These are phyloP conservation scores for Thermothelomyces thermophilus DNA, from an alignment of 2,329 filamentous ascomycete species.

Conservation along the genomic window DNA sequence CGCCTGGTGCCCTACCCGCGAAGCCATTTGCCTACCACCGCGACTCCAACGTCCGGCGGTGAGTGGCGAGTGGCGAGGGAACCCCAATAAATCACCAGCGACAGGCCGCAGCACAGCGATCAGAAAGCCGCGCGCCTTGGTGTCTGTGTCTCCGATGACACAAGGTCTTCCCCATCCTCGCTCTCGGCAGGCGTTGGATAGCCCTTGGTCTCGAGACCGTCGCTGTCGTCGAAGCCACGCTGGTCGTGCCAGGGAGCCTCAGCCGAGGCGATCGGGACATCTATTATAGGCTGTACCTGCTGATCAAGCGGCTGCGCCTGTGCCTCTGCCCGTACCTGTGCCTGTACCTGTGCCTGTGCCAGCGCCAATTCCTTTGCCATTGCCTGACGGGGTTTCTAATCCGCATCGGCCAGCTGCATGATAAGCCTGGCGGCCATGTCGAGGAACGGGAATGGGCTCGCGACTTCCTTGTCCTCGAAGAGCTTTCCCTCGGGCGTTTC, in stretches of 20 bases:
- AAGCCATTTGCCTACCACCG: too few species aligned
- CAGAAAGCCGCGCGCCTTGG: too few species aligned
- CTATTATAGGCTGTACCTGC: neutral
- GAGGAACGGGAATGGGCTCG: conserved; percentile 90
- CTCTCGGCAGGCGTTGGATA: too few species aligned
- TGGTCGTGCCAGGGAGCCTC: too few species aligned
- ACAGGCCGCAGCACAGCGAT: too few species aligned
- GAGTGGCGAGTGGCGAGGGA: too few species aligned
- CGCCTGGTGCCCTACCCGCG: too few species aligned
- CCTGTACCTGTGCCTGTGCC: neutral
- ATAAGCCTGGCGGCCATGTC: conserved; percentile 90
- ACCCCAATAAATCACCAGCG: too few species aligned
- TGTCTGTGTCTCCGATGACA: too few species aligned
- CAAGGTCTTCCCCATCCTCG: too few species aligned
- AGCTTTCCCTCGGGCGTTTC: conserved; percentile 69
- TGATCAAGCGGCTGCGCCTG: neutral
- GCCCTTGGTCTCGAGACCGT: too few species aligned
- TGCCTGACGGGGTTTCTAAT: conserved; percentile 33
- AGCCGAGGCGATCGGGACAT: neutral
- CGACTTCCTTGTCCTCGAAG: conserved; percentile 88
- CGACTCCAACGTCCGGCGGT: too few species aligned
- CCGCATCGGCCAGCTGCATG: conserved; percentile 82
- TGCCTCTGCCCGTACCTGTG: neutral
- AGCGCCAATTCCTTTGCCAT: neutral
- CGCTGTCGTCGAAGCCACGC: neutral